A percentile compares a stretch with the other conserved stretches of the same genome.
Conservation (phyloP, 2,329 filamentous ascomycete genomes). For the Cladosporium sp. region DNA sequence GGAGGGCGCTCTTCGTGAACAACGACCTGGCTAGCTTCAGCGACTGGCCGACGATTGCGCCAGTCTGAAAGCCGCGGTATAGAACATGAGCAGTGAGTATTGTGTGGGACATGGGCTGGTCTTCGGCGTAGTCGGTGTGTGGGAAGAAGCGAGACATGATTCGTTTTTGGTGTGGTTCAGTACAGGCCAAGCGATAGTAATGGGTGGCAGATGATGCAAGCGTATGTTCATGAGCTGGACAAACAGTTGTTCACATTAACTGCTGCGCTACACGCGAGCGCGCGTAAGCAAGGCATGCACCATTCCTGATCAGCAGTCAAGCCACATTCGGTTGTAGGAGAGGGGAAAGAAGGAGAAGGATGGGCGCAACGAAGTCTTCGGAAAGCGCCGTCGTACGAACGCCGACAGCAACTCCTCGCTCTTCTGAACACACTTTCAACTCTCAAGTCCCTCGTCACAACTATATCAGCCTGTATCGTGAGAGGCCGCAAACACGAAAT, state of each 20-base stretch:
- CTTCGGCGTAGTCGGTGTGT: constrained; percentile 62
- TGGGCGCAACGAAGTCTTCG: not conserved
- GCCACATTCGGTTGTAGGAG: not conserved
- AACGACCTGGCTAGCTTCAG: constrained; percentile 36
- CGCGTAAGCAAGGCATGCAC: not conserved
- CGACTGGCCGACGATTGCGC: constrained; percentile 51
- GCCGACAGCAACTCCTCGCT: not conserved
- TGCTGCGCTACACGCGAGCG: not conserved
- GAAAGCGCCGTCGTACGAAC: not conserved
- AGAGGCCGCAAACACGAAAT: not conserved
- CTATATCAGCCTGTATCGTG: not conserved
- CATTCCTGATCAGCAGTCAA: not conserved
- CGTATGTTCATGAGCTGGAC: not conserved
- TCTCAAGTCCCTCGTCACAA: not conserved
- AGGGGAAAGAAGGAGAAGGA: not conserved
- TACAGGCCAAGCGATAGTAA: not conserved
- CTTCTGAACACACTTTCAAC: not conserved
- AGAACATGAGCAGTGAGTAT: constrained; percentile 64
- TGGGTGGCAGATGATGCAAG: not conserved
- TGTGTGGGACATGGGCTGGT: constrained; percentile 57
- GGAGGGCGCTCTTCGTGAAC: constrained; percentile 28
- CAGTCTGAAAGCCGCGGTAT: constrained; percentile 57
- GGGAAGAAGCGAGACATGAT: constrained; percentile 60
- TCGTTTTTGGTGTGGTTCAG: not conserved
- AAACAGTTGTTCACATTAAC: not conserved